phyloP scores from a whole-genome alignment of 805 yeast species.

The Metschnikowia henanensis region DNA sequence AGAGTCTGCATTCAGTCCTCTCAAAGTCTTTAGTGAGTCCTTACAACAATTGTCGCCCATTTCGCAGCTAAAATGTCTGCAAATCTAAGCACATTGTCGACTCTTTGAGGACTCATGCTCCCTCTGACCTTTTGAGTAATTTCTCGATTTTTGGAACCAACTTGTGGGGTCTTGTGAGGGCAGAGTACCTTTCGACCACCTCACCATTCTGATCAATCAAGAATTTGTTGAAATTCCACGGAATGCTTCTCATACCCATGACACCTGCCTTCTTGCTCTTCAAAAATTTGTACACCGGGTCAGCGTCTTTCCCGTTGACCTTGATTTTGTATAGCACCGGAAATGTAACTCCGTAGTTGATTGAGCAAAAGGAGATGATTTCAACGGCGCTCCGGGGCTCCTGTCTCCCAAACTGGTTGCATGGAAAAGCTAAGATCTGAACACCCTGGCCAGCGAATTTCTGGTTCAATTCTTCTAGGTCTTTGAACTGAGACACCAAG shows the following conservation, averaged over 20 bases:
- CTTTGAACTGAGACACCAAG: conserved; percentile 44
- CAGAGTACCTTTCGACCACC: conserved; percentile 54
- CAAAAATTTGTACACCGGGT: conserved; percentile 77
- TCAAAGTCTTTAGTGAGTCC: too few species aligned
- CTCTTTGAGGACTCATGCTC: too few species aligned
- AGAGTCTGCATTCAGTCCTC: too few species aligned
- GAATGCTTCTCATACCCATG: conserved; percentile 40
- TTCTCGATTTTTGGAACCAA: conserved; percentile 22
- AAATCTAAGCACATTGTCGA: too few species aligned
- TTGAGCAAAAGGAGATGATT: conserved; percentile 68
- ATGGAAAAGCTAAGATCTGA: conserved; percentile 44
- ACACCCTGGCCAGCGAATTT: conserved; percentile 37
- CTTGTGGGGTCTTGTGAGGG: conserved; percentile 50
- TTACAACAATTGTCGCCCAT: too few species aligned
- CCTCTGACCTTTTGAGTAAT: conserved; percentile 15
- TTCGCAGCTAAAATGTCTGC: too few species aligned
- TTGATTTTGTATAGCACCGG: conserved; percentile 85
- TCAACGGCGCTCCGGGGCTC: conserved; percentile 51
- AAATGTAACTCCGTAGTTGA: conserved; percentile 89
- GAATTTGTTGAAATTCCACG: conserved; percentile 48
- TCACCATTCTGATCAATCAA: conserved; percentile 41
- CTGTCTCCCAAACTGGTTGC: conserved; percentile 44
- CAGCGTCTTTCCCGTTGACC: conserved; percentile 82
- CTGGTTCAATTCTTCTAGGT: conserved; percentile 42
- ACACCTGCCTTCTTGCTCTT: conserved; percentile 57